Evolutionary conservation across 108 stramenopile genomes (phyloP), one percentile per base, ranked within the genome.

Genomic region (Schizochytrium sp.): DNA sequence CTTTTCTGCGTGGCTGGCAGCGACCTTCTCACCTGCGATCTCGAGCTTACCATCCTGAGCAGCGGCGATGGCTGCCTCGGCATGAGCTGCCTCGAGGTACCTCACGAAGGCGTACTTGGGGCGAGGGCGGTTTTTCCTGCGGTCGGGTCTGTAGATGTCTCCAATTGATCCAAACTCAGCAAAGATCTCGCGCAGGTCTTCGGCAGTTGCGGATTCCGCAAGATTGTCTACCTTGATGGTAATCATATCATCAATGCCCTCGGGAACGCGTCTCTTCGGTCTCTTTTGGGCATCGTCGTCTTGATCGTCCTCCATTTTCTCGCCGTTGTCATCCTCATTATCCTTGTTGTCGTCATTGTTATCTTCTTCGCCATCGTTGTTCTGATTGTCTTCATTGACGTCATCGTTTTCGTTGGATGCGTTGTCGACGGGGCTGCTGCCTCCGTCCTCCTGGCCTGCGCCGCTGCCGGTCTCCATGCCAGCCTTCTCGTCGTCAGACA

Each of bases 81-180:
- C 76, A 5, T 56, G 28, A 13, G 47, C 47, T 28, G 49, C 55
- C 28, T 49, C 76, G 0, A 83, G 76, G 40, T 55, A 83, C 4
- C 76, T 17, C 7, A 83, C 76, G 40, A 83, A 83, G 76, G 76
- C 76, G 47, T 83, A 83, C 76, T 83, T 83, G 40, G 64, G 64
- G 10, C 53, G 49, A 10, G 45, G 4, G 50, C 53, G 47, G 3
- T 53, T 53, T 53, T 42, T 56, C 10, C 53, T 10, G 17, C 76
- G 76, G 64, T 69, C 64, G 28, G 76, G 76, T 38, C 47, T 56
- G 28, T 83, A 55, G 15, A 83, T 40, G 53, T 83, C 76, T 47
- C 76, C 76, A 28, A 83, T 40, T 8, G 45, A n/a, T n/a, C 76
- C 76, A 55, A 83, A 83, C 28, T 2, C 28, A 47, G 10, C 53